Evolutionary conservation across 257 asterid genomes (phyloP).

Genomic region (Solanum piurae): DNA sequence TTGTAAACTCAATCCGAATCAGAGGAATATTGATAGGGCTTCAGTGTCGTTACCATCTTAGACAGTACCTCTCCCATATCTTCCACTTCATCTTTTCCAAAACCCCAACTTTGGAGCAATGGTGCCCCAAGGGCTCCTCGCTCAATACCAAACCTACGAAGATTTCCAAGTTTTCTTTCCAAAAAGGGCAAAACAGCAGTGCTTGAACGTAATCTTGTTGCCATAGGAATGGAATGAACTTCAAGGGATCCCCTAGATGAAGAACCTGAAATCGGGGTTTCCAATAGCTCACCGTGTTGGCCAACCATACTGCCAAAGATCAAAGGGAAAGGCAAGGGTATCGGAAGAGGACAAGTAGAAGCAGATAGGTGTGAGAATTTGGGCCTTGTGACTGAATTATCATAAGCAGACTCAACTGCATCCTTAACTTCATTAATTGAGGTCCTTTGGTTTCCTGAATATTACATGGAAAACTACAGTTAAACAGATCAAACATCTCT

Average conservation of each 20-base stretch:
- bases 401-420: conserved; percentile 53
- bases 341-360: conserved; percentile 76
- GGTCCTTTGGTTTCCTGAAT: conserved; percentile 53
- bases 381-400: conserved; percentile 34
- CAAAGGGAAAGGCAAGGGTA: conserved; percentile 86
- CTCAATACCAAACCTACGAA: conserved; percentile 51
- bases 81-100: conserved; percentile 59
- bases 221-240: conserved; percentile 81
- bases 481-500: neutral
- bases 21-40: conserved; percentile 39
- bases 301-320: conserved; percentile 57
- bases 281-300: conserved; percentile 53
- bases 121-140: conserved; percentile 62
- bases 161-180: conserved; percentile 51
- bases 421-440: conserved; percentile 48
- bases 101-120: conserved; percentile 66
- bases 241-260: conserved; percentile 65
- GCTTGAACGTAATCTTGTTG: conserved; percentile 80
- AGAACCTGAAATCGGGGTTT: conserved; percentile 22
- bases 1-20: conserved; percentile 50
- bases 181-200: conserved; percentile 64
- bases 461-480: neutral
- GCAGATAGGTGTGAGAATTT: conserved; percentile 65
- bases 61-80: conserved; percentile 70
- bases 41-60: conserved; percentile 42